Evolutionary conservation across 352 stramenopile genomes (phyloP).

Genomic region (Elongisporangium anandrum): DNA sequence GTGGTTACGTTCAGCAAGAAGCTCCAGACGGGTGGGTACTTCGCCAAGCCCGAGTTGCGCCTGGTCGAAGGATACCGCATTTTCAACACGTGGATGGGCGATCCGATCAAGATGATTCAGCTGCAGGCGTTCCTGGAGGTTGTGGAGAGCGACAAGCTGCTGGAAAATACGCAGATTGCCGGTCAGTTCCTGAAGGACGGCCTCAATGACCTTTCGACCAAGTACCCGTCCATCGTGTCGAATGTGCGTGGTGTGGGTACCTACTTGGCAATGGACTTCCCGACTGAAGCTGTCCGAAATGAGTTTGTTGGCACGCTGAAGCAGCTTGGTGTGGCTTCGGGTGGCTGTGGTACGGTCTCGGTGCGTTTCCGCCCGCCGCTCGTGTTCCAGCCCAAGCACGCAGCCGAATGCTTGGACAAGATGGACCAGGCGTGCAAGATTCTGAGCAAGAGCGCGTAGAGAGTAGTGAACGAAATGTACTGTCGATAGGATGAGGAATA

Average conservation of each 20-base stretch:
- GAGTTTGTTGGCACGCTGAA: slow-evolving; percentile 60
- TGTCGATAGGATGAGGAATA: not conserved
- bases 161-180: slow-evolving; percentile 74
- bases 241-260: slow-evolving; percentile 78
- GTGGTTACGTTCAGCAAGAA: slow-evolving; percentile 87
- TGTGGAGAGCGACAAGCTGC: slow-evolving; percentile 46
- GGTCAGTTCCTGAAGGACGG: slow-evolving; percentile 61
- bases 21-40: slow-evolving; percentile 81
- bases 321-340: slow-evolving; percentile 48
- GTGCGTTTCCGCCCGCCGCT: slow-evolving; percentile 75
- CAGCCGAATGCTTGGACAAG: slow-evolving; percentile 68
- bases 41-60: slow-evolving; percentile 71
- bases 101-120: slow-evolving; percentile 82
- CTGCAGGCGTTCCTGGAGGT: slow-evolving; percentile 71
- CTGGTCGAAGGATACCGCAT: slow-evolving; percentile 71
- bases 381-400: slow-evolving; percentile 76
- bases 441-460: slow-evolving; percentile 10
- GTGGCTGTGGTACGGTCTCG: slow-evolving; percentile 61
- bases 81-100: slow-evolving; percentile 89
- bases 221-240: slow-evolving; percentile 56
- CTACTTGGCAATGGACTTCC: slow-evolving; percentile 77
- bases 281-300: slow-evolving; percentile 56
- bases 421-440: slow-evolving; percentile 45
- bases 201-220: slow-evolving; percentile 30
- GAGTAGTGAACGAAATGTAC: not conserved